Conservation (phyloP, 306 rosid species). For the Cicer arietinum region DNA sequence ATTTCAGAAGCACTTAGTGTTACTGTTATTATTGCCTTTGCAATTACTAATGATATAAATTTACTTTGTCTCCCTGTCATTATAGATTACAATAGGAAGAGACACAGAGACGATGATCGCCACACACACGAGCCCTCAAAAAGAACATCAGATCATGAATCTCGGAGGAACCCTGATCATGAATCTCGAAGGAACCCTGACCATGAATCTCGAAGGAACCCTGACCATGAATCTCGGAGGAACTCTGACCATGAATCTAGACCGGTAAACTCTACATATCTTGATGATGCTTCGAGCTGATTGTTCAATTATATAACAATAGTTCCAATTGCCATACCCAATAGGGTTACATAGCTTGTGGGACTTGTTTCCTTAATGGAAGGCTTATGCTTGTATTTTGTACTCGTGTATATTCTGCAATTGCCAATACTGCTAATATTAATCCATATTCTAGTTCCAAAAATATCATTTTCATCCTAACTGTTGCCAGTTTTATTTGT, state of each 20-base stretch:
- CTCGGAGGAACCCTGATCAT: constrained; percentile 69
- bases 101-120: constrained; percentile 84
- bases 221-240: constrained; percentile 66
- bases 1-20: constrained; percentile 25
- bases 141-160: constrained; percentile 72
- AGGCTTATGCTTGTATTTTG: constrained; percentile 13
- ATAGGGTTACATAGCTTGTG: neutral
- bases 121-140: constrained; percentile 68
- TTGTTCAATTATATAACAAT: constrained; percentile 23
- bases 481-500: constrained; percentile 4
- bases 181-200: constrained; percentile 75
- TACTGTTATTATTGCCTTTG: constrained; percentile 25
- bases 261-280: constrained; percentile 63
- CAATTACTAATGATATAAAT: constrained; percentile 12
- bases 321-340: constrained; percentile 30
- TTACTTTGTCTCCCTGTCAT: constrained; percentile 36
- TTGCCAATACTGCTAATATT: constrained; percentile 1
- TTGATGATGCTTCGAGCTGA: constrained; percentile 16
- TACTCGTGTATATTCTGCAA: neutral
- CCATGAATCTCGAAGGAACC: constrained; percentile 63
- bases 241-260: constrained; percentile 75
- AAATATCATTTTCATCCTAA: neutral
- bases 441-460: constrained; percentile 4
- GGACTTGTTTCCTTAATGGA: constrained; percentile 25
- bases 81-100: constrained; percentile 72